Evolutionary conservation across 2,329 filamentous ascomycete genomes (phyloP), one percentile per base, ranked within the genome.

Genomic region (Paramyrothecium sp.): DNA sequence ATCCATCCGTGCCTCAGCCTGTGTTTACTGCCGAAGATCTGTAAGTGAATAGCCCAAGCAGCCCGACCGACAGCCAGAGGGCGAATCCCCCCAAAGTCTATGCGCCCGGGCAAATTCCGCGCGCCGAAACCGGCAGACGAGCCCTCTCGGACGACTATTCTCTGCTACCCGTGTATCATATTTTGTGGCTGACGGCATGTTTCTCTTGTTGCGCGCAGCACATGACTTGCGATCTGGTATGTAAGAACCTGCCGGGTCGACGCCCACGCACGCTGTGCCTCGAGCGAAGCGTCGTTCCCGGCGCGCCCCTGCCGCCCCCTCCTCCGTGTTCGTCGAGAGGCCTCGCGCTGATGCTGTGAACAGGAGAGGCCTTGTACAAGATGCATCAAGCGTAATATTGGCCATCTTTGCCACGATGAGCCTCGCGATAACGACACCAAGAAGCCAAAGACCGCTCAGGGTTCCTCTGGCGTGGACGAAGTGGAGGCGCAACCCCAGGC

Each of bases 301-400:
- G 3, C 21, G 11, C 17, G 13, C 47, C 17, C 17, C 19, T 5
- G 3, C 47, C 23, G 16, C 47, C 20, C n/a, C 20, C 20, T 19
- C 47, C 49, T 23, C 21, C 30, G 8, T n/a, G 16, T 17, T 51
- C 49, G 20, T 5, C 16, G 20, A 16, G 20, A 7, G 16, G 47
- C 49, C 47, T 60, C 58, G 58, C 62, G 63, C 70, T 73, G 61
- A 73, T 21, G 47, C 47, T 22, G 19, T 49, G 47, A n/a, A 21
- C 75, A 96, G 92, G 92, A 96, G 80, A 89, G 95, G 73, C 95
- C 95, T 69, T 99, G 95, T 84, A 94, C 92, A 69, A 87, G 95
- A 78, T 99, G 95, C 81, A 91, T 98, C 77, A 99, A 98, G 79
- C 89, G 95, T 71, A 97, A 97, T 78, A 99, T 99, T 74, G 95